phyloP scores from a whole-genome alignment of 805 yeast genomes.

The Candida glaebosa region DNA sequence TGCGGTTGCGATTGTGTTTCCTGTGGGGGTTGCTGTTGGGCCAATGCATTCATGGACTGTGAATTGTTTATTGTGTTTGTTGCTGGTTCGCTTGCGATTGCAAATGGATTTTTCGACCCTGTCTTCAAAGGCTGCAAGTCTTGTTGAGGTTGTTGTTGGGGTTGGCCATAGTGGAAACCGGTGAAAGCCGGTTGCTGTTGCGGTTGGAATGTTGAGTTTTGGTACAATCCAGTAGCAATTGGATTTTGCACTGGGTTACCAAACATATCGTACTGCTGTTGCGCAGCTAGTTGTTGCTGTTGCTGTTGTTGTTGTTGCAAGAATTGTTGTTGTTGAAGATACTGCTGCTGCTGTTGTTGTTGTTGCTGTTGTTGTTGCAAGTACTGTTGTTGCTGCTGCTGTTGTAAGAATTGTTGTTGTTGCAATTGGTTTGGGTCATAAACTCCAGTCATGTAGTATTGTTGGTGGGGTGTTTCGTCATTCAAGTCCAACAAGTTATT shows the following conservation, averaged over 20 bases:
- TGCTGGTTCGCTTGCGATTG: slow-evolving; percentile 26
- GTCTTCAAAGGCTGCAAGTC: slow-evolving; percentile 56
- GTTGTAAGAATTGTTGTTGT: slow-evolving; percentile 14
- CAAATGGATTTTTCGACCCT: slow-evolving; percentile 79
- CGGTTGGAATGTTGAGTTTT: slow-evolving; percentile 22
- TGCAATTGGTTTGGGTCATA: slow-evolving; percentile 14
- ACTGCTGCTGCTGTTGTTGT: slow-evolving; percentile 27
- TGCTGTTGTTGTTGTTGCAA: slow-evolving; percentile 12
- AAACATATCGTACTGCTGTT: slow-evolving; percentile 56
- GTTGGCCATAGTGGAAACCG: slow-evolving; percentile 28
- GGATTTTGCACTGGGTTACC: slow-evolving; percentile 62
- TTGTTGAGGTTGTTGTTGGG: slow-evolving; percentile 26
- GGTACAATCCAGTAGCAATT: slow-evolving; percentile 53
- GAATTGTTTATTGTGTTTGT: slow-evolving; percentile 15
- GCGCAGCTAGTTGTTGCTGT: slow-evolving; percentile 6
- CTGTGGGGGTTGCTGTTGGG: slow-evolving; percentile 17
- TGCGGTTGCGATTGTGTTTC: slow-evolving; percentile 31
- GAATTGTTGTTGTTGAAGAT: slow-evolving; percentile 14
- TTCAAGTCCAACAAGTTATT: slow-evolving; percentile 54
- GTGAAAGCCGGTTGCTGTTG: slow-evolving; percentile 34
- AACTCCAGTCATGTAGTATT: slow-evolving; percentile 22
- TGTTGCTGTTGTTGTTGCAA: slow-evolving; percentile 16
- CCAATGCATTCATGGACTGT: slow-evolving; percentile 26
- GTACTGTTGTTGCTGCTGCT: slow-evolving; percentile 15
- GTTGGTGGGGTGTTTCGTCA: slow-evolving; percentile 29